Evolutionary conservation across 192 early-diverging fungal genomes (phyloP), one percentile per base, ranked within the genome.

Genomic region (Coemansia sp.): DNA sequence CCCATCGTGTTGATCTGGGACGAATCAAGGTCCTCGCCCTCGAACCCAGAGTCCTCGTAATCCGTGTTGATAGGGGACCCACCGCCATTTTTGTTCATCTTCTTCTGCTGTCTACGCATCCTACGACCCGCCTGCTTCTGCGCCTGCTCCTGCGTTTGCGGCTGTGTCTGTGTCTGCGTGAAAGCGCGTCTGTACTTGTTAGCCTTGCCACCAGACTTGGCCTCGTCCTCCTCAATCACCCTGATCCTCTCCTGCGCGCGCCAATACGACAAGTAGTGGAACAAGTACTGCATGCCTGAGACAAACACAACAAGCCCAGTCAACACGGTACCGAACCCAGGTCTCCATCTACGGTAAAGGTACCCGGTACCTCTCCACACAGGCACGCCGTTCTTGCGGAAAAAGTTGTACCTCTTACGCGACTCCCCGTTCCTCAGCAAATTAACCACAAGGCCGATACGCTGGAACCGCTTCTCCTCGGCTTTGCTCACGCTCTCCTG

Each of bases 331-430:
- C 73, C 75, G n/a, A 93, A 79, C 32, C 90, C 90, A 0, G 91
- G 91, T 40, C 90, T 79, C 77, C 88, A 90, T 43, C 91, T 87
- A 39, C 81, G 69, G 70, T 93, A 93, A 12, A 87, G 73, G 55
- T 91, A 93, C 0, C 88, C 90, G 56, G 90, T 89, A 41, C 90
- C 91, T 55, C 91, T 80, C 91, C 91, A 93, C 58, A 84, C 83
- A 32, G 91, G 91, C 13, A 93, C 90, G 15, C 91, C 91, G 67
- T 91, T 91, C 69, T 89, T 91, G 66, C 88, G 83, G 72, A 90
- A 93, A 74, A 90, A 91, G 77, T 93, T 87, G 74, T 93, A 93
- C 37, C 90, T 83, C 43, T 91, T 88, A 26, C 90, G 88, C 39
- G 72, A 76, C 65, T 78, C 78, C 26, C 74, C 59, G 64, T 89